Conservation (phyloP, 163 green algal genomes). For the Scenedesmus sp. region DNA sequence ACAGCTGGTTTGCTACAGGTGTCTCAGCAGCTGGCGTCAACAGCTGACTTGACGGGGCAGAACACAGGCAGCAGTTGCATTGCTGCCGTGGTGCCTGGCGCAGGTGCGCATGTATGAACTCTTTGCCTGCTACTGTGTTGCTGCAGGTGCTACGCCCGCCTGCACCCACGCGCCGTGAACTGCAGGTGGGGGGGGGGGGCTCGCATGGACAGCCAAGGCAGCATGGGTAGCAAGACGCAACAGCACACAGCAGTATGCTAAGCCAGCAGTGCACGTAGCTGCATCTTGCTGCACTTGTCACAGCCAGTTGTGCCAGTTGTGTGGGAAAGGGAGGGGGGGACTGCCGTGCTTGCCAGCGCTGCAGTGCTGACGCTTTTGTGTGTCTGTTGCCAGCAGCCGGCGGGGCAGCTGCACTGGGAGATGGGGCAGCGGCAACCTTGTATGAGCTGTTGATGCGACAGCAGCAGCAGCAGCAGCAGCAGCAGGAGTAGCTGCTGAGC, state of each 20-base stretch:
- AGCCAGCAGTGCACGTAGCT: neutral
- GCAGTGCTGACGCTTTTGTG: too few relatives aligned
- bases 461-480: too few relatives aligned
- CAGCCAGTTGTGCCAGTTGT: too few relatives aligned
- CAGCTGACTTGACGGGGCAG: neutral
- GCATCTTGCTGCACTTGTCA: neutral
- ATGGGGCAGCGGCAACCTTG: too few relatives aligned
- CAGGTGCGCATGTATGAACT: neutral
- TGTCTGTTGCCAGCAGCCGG: too few relatives aligned
- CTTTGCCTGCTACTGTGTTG: neutral
- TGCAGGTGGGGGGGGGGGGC: slow-evolving; percentile 73
- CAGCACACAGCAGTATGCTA: neutral
- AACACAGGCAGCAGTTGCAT: neutral
- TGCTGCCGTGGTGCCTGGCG: neutral
- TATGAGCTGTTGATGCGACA: too few relatives aligned
- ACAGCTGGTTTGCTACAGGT: neutral
- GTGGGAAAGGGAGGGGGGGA: too few relatives aligned
- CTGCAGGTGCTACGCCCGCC: slow-evolving; percentile 96
- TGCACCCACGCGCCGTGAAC: slow-evolving; percentile 98
- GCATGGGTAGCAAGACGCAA: neutral
- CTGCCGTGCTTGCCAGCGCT: too few relatives aligned
- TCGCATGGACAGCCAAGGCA: neutral
- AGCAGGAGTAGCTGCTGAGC: too few relatives aligned
- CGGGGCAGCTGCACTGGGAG: too few relatives aligned
- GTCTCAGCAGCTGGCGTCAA: neutral